Evolutionary conservation across 768 basidiomycete genomes (phyloP), one percentile per base, ranked within the genome.

Genomic region (Leucocoprinus birnbaumii): DNA sequence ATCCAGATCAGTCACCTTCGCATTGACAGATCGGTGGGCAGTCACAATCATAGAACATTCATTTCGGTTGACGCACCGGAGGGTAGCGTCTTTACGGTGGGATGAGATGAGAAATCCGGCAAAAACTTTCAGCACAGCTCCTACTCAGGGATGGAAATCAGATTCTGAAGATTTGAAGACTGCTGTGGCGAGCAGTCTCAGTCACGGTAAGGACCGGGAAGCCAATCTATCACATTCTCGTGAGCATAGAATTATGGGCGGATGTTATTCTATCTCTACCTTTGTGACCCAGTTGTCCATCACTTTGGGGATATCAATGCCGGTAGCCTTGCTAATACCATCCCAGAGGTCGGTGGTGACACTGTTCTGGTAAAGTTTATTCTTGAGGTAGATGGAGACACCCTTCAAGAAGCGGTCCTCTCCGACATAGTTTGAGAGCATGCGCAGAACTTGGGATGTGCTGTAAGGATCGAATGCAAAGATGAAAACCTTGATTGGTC

Each of bases 221-320:
- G 14, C 97, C 97, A 44, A 78, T 75, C 73, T 73, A 44, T 43
- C 27, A 42, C 37, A 14, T 19, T 14, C 56, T 16, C 21, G 21
- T 55, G 18, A 58, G 41, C 21, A 21, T 19, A 58, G 18, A 2
- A n/a, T n/a, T n/a, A n/a, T n/a, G n/a, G n/a, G n/a, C 14, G 13
- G n/a, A 27, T 27, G 13, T 34, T 48, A 13, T n/a, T 9, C 18
- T n/a, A 21, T 1, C 51, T 62, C 5, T 27, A 84, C 87, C 77
- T 92, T 89, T 51, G 83, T 80, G 37, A 93, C 87, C 96, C 95
- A 99, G 66, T 87, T 88, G 56, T 91, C 83, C 91, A 98, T 94
- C 62, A 98, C 77, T 47, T 77, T 76, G 2, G 87, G 77, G 35
- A 95, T 79, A 61, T 97, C 85, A 19, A 86, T 65, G 7, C 80